Evolutionary conservation across 2,329 filamentous ascomycete genomes (phyloP), one percentile per base, ranked within the genome.

Genomic region (Calonectria naviculata): DNA sequence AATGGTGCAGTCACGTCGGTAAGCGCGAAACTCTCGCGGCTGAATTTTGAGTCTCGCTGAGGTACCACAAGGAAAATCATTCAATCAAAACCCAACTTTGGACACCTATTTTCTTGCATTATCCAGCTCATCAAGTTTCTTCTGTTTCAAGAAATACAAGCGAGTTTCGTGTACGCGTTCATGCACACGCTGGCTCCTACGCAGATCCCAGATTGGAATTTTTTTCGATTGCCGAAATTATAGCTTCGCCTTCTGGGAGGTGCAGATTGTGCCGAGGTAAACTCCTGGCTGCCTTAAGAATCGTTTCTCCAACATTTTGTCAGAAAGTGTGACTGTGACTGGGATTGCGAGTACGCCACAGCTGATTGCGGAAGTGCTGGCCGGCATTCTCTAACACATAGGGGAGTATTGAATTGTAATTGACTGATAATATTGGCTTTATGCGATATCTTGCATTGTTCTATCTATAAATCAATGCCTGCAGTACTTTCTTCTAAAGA

Each of bases 261-360:
- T 26, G 21, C 2, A 47, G 12, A 26, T 47, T 47, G 2, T 47
- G 44, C 44, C 19, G 31, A 56, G n/a, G 62, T 65, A 13, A 19
- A 54, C n/a, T n/a, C 36, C 8, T 84, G 82, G 46, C 74, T 83
- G 15, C 24, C 66, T 19, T 54, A 58, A 38, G 21, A 26, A 12
- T 5, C 24, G 19, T 28, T 47, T 47, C 12, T 3, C 44, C 24
- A 5, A 47, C n/a, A n/a, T n/a, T n/a, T n/a, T n/a, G n/a, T n/a
- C n/a, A n/a, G n/a, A n/a, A n/a, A n/a, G n/a, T n/a, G n/a, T n/a
- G n/a, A n/a, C n/a, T n/a, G n/a, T n/a, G n/a, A n/a, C 3, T 26
- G 44, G 24, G 24, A 15, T 21, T 5, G 24, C 13, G 44, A 24
- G 21, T 47, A 47, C 12, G 10, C 26, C 15, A 47, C 15, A 17